Base-by-base conservation (phyloP, 768 basidiomycete genomes). In the Hirschioporus abietinus region DNA sequence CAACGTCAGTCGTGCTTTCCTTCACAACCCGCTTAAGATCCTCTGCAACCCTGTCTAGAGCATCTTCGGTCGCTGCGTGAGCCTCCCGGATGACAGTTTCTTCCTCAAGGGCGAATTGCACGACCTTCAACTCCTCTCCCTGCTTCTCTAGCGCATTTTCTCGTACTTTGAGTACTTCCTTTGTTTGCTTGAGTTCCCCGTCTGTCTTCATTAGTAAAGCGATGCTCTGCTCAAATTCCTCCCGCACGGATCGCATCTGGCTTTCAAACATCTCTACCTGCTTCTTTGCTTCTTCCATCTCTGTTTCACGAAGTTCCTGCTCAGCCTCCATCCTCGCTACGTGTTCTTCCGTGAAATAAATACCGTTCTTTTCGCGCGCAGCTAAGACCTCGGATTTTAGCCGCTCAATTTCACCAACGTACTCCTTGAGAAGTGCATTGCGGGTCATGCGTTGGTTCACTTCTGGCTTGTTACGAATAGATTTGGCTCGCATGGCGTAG, bases 381-480 rank as follows among this genome's bases (percentile, higher is more conserved):
- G 97, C 96, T 0, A 93, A 78, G 60, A 96, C 81, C 70, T 99
- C 96, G 0, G 88, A 87, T 75, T 96, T 96, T 52, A 99, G 83
- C 6, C 94, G 87, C 71, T 96, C 95, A 60, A 99, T 97, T 76
- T 99, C 97, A 15, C 83, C 87, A 52, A 96, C 84, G 71, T 96
- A 98, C 75, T 98, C 96, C 75, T 95, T 95, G 60, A 99, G 79
- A 63, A 99, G 86, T 0, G 93, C 88, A 68, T 95, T 93, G 61
- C 94, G 89, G 9, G 93, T 94, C 87, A 97, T 91, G 61, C 94
- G 89, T 73, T 95, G 93, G 76, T 99, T 99, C 52, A 97, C 78
- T 76, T 99, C 96, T 8, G 97, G 97, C 71, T 91, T 90, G 79
- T 99, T 99, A 63, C 88, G 86, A 73, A 99, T 99, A 26, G 92